Percentiles rank a stretch among this genome's conserved stretches.
phyloP scores from a whole-genome alignment of 2,329 filamentous ascomycete species.

The Fusarium burgessii region DNA sequence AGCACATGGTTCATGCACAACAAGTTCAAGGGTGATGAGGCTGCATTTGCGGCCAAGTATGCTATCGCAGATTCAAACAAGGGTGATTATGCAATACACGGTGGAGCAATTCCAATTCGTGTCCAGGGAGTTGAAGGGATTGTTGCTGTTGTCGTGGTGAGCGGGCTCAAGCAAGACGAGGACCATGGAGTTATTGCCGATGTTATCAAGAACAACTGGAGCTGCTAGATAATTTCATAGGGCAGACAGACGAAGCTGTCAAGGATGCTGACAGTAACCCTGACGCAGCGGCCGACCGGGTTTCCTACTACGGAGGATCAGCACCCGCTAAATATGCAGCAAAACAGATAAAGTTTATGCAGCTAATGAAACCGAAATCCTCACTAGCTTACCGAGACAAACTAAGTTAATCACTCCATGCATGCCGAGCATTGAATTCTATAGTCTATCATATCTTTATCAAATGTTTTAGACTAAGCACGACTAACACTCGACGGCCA shows the following conservation, averaged over 20 bases:
- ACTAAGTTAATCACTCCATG: conserved; percentile 31
- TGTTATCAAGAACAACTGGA: conserved; percentile 68
- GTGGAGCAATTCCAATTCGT: conserved; percentile 78
- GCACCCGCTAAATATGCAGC: conserved; percentile 27
- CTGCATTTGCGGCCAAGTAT: conserved; percentile 72
- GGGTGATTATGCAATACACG: conserved; percentile 79
- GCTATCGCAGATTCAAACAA: conserved; percentile 68
- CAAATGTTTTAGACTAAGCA: not conserved
- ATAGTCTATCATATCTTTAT: conserved; percentile 17
- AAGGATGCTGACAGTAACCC: not conserved
- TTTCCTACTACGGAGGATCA: conserved; percentile 3
- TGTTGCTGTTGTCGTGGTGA: conserved; percentile 80
- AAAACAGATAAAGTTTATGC: conserved; percentile 34
- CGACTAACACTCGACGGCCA: not conserved
- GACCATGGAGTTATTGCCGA: conserved; percentile 83
- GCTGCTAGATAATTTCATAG: conserved; percentile 8
- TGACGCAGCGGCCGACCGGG: conserved; percentile 9
- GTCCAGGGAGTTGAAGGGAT: conserved; percentile 81
- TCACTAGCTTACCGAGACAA: conserved; percentile 23
- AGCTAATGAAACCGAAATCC: conserved; percentile 32
- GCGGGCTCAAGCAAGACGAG: conserved; percentile 80
- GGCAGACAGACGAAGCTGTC: not conserved
- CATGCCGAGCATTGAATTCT: conserved; percentile 28
- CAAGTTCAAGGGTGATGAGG: conserved; percentile 74
- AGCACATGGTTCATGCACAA: conserved; percentile 79